Percentiles rank a stretch among this genome's conserved stretches.
These are phyloP conservation scores for Penicillium polonicum DNA, from an alignment of 2,329 filamentous ascomycete genomes.

Conservation along the genomic window DNA sequence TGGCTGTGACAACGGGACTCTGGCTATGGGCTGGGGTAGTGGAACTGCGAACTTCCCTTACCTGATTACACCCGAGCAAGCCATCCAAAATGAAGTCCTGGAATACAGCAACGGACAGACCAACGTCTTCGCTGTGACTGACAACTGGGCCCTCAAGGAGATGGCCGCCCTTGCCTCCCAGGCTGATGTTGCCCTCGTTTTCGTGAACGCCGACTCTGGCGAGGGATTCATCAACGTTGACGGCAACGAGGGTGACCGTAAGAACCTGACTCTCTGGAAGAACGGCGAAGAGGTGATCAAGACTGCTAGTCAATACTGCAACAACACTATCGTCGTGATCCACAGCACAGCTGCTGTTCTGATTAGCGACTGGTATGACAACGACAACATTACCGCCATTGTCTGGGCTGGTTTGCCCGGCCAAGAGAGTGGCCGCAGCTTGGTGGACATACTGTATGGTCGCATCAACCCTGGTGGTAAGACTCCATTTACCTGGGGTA, in stretches of 20 bases:
- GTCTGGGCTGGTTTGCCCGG: slow-evolving; percentile 74
- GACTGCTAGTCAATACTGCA: slow-evolving; percentile 72
- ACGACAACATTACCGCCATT: slow-evolving; percentile 71
- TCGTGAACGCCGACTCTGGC: slow-evolving; percentile 82
- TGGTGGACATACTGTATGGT: slow-evolving; percentile 73
- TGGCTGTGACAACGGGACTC: slow-evolving; percentile 58
- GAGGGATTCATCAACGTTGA: slow-evolving; percentile 85
- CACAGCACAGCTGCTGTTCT: slow-evolving; percentile 81
- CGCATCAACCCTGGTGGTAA: slow-evolving; percentile 62
- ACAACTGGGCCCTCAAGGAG: slow-evolving; percentile 57
- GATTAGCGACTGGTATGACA: slow-evolving; percentile 59
- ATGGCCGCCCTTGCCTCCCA: slow-evolving; percentile 53
- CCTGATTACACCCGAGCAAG: slow-evolving; percentile 61
- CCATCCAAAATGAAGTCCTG: slow-evolving; percentile 65
- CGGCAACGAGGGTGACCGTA: slow-evolving; percentile 81
- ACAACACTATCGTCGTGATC: slow-evolving; percentile 89
- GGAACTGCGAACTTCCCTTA: slow-evolving; percentile 63
- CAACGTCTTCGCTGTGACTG: slow-evolving; percentile 60
- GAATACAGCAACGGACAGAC: slow-evolving; percentile 55
- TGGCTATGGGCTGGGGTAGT: slow-evolving; percentile 64
- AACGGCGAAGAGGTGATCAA: slow-evolving; percentile 77
- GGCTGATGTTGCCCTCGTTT: slow-evolving; percentile 66
- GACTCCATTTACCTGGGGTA: slow-evolving; percentile 61
- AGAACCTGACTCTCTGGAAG: slow-evolving; percentile 88
- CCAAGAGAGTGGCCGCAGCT: slow-evolving; percentile 71